A percentile compares a stretch with the other conserved stretches of the same genome.
phyloP scores from a whole-genome alignment of 345 rosid genomes.

The Jatropha curcas region DNA sequence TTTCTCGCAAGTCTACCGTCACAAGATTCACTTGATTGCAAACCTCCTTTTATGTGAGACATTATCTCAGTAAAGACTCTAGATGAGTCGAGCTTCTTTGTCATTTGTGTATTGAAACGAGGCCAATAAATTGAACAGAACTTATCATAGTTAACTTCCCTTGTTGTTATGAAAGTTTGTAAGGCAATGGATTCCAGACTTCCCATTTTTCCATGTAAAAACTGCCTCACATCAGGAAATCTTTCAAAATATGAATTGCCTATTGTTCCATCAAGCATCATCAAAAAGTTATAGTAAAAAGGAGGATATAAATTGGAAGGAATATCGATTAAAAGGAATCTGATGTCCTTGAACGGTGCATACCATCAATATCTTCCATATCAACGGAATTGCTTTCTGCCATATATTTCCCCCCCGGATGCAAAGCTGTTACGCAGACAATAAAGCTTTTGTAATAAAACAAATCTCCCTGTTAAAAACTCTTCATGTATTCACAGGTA shows the following conservation, averaged over 20 bases:
- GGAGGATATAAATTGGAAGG: conserved; percentile 40
- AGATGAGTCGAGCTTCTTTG: conserved; percentile 44
- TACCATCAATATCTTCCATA: conserved; percentile 34
- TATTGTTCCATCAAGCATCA: conserved; percentile 58
- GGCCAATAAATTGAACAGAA: conserved; percentile 56
- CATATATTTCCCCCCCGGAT: conserved; percentile 25
- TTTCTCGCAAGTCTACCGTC: conserved; percentile 33
- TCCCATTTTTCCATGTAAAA: conserved; percentile 17
- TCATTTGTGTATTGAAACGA: conserved; percentile 35
- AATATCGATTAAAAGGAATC: conserved; percentile 45
- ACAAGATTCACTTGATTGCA: conserved; percentile 21
- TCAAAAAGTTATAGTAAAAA: conserved; percentile 51
- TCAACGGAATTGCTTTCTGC: conserved; percentile 25
- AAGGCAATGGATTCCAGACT: conserved; percentile 25
- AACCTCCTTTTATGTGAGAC: conserved; percentile 52
- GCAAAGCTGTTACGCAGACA: conserved; percentile 35
- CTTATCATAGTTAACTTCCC: conserved; percentile 50
- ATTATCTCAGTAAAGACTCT: conserved; percentile 55
- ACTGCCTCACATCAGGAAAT: conserved; percentile 37
- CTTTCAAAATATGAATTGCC: conserved; percentile 50
- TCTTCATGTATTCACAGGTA: background rate
- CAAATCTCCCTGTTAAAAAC: background rate
- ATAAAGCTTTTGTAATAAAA: background rate
- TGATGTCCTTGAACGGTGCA: conserved; percentile 39
- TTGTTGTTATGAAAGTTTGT: conserved; percentile 37